Base-by-base conservation (phyloP, 495 filamentous ascomycete species). In the Cercophora samala region DNA sequence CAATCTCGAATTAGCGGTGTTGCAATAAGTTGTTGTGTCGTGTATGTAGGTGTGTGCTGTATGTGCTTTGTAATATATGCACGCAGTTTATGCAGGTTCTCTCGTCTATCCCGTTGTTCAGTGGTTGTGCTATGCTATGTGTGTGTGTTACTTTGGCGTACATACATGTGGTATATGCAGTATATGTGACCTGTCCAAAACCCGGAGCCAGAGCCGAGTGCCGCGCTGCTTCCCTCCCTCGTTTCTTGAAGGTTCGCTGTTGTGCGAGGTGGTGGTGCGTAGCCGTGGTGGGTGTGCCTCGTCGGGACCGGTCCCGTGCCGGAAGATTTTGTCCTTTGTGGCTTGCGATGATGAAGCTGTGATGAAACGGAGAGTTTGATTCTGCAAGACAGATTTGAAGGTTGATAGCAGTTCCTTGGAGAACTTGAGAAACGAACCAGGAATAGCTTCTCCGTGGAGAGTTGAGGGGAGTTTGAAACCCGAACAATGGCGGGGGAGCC, bases 401-500 rank as follows among this genome's bases (percentile, higher is more conserved):
- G 8, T 46, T 46, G 37, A 46, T 13, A 46, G 37, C 26, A 17
- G 5, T 46, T 46, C 15, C 11, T 9, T 11, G 15, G 37, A 46
- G 22, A 56, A 29, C 8, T 8, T 29, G 26, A 29, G 3, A 29
- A 29, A 29, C 26, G 8, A 29, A 8, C 8, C 53, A 21, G 53
- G 53, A 56, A 56, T 23, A 21, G 11, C 58, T 60, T 60, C 58
- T 26, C 58, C 22, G 58, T 32, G 58, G 24, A 56, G 22, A 18
- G 53, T 56, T 18, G n/a, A 56, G 22, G n/a, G 53, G 53, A 56
- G n/a, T 18, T 23, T 23, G 53, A 56, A 18, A 56, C 3, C 22
- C 53, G 53, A 23, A 25, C 17, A 29, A 60, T 62, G 60, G 60
- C 26, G 60, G 60, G n/a, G 60, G 60, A 62, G 26, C 60, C 60